phyloP scores from a whole-genome alignment of 208 protist species.

The Leptomonas pyrrhocoris region DNA sequence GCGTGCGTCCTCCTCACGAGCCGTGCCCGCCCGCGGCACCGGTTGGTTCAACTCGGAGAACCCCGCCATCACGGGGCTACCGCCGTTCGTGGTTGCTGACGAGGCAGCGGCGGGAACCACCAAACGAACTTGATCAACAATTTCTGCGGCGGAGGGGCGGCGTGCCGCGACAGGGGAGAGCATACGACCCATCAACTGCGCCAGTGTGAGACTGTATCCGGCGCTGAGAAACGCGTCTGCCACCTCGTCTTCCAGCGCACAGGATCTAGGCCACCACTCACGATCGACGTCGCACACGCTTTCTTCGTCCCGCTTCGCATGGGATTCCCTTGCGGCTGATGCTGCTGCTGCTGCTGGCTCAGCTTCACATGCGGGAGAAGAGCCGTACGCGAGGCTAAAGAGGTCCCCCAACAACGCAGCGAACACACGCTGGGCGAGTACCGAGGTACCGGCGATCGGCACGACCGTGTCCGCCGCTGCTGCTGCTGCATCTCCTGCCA shows the following conservation, averaged over 20 bases:
- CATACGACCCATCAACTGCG: conserved; percentile 17
- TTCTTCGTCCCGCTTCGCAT: background rate
- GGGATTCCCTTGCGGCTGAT: background rate
- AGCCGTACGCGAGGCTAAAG: conserved; percentile 12
- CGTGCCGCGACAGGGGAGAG: conserved; percentile 40
- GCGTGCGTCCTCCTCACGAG: too few relatives aligned
- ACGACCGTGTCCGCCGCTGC: too few relatives aligned
- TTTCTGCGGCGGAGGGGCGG: conserved; percentile 21
- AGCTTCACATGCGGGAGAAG: background rate
- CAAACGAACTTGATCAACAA: conserved; percentile 29
- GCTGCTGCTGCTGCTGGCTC: background rate
- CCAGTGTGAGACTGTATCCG: conserved; percentile 26
- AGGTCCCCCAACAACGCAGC: conserved; percentile 30
- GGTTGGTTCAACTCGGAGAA: background rate
- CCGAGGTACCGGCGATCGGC: background rate
- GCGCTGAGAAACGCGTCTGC: background rate
- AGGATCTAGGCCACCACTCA: conserved; percentile 26
- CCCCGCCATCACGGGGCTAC: conserved; percentile 1
- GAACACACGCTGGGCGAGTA: conserved; percentile 24
- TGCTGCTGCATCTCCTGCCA: too few relatives aligned
- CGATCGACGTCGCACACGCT: conserved; percentile 1
- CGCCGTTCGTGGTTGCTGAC: background rate
- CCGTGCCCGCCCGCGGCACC: background rate
- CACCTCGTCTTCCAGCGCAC: conserved; percentile 29
- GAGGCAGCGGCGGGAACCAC: background rate